A percentile compares a stretch with the other conserved stretches of the same genome.
Conservation (phyloP, 306 rosid genomes). For the Abrus pulchellus region DNA sequence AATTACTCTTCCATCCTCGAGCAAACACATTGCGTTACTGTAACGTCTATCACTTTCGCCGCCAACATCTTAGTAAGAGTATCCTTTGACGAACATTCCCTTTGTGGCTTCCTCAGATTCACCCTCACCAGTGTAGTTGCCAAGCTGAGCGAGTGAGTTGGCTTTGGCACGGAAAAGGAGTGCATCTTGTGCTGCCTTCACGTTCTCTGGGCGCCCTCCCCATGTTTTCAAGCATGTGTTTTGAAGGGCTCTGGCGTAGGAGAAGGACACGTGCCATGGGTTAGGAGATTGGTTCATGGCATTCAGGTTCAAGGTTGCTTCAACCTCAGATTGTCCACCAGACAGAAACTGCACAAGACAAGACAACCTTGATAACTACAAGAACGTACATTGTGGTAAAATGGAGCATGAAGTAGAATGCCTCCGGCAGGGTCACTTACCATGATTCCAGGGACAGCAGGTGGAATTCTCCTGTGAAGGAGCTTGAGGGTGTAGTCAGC, state of each 20-base stretch:
- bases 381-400: background rate
- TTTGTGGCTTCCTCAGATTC: conserved; percentile 90
- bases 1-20: conserved; percentile 48
- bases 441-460: conserved; percentile 98
- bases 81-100: conserved; percentile 87
- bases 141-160: conserved; percentile 95
- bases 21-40: conserved; percentile 36
- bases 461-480: conserved; percentile 86
- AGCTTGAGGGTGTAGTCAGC: conserved; percentile 90
- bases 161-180: conserved; percentile 84
- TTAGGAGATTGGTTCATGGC: conserved; percentile 81
- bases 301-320: conserved; percentile 93
- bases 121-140: conserved; percentile 94
- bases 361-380: conserved; percentile 12
- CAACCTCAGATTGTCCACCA: conserved; percentile 98
- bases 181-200: conserved; percentile 85
- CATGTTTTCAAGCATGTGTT: conserved; percentile 92
- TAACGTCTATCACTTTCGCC: conserved; percentile 48
- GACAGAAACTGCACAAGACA: conserved; percentile 79
- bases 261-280: conserved; percentile 99
- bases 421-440: conserved; percentile 49
- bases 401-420: background rate
- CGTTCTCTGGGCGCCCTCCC: conserved; percentile 91
- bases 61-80: conserved; percentile 66
- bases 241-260: conserved; percentile 97